phyloP scores from a whole-genome alignment of 495 filamentous ascomycete genomes.

The Pyrenopolyporus hunteri region DNA sequence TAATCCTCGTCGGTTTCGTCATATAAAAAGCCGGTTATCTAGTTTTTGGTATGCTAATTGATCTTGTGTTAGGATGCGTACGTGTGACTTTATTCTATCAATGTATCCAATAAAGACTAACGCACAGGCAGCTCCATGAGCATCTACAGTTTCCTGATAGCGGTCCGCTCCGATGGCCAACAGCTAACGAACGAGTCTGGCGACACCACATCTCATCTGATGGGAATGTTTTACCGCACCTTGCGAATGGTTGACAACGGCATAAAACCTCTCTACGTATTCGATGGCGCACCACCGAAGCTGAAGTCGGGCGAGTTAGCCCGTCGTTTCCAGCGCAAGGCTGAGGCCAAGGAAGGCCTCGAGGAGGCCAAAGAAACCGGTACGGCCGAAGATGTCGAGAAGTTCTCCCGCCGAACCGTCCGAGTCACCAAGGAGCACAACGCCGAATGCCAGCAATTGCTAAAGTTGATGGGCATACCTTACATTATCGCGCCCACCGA shows the following conservation, averaged over 20 bases:
- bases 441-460: conserved; percentile 84
- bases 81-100: conserved; percentile 35
- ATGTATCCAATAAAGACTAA: conserved; percentile 33
- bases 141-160: conserved; percentile 98
- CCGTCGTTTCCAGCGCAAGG: conserved; percentile 89
- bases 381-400: conserved; percentile 95
- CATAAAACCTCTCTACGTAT: conserved; percentile 97
- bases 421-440: conserved; percentile 97
- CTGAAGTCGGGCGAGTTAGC: conserved; percentile 95
- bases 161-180: conserved; percentile 94
- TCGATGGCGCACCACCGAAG: conserved; percentile 95
- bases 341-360: conserved; percentile 82
- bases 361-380: conserved; percentile 98
- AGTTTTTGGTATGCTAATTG: conserved; percentile 16
- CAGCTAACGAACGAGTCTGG: conserved; percentile 92
- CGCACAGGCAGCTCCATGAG: conserved; percentile 80
- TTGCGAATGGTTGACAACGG: conserved; percentile 98
- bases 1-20: conserved; percentile 18
- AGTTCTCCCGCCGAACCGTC: conserved; percentile 94
- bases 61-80: conserved; percentile 78
- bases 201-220: conserved; percentile 95
- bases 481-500: conserved; percentile 96
- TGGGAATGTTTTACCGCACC: conserved; percentile 99
- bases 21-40: not conserved
- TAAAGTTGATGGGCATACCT: conserved; percentile 94